Conservation (phyloP, 192 early-diverging fungal species). For the Linnemannia schmuckeri region DNA sequence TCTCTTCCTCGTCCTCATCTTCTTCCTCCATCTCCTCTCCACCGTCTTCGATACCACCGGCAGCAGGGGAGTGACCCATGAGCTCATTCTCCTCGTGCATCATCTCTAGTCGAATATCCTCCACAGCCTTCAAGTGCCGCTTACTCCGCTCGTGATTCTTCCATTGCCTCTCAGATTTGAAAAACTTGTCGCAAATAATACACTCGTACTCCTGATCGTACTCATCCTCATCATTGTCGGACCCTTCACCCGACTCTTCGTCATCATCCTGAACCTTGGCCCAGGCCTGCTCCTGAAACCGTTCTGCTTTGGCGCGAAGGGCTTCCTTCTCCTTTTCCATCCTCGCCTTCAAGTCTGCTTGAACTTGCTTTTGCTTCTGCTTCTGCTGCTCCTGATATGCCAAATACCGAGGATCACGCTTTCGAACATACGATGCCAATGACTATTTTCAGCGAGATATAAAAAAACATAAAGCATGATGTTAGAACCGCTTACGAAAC, state of each 20-base stretch:
- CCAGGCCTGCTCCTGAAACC: slow-evolving; percentile 83
- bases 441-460: slow-evolving; percentile 50
- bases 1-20: slow-evolving; percentile 44
- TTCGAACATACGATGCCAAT: slow-evolving; percentile 82
- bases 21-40: slow-evolving; percentile 19
- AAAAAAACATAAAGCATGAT: neutral
- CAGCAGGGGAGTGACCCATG: slow-evolving; percentile 17
- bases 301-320: slow-evolving; percentile 60
- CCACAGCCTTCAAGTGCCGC: slow-evolving; percentile 86
- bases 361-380: slow-evolving; percentile 64
- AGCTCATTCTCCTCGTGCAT: slow-evolving; percentile 71
- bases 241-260: slow-evolving; percentile 20
- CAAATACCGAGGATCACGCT: slow-evolving; percentile 93
- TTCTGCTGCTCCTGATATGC: slow-evolving; percentile 69
- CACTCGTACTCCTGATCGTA: slow-evolving; percentile 83
- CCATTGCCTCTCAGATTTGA: slow-evolving; percentile 85
- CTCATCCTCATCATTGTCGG: slow-evolving; percentile 46
- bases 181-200: slow-evolving; percentile 89
- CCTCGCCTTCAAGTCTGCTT: slow-evolving; percentile 72
- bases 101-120: slow-evolving; percentile 83
- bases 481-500: too few species aligned
- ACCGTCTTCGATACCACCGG: slow-evolving; percentile 12
- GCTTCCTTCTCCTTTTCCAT: slow-evolving; percentile 70
- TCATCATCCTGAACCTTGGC: slow-evolving; percentile 65
- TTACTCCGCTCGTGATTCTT: slow-evolving; percentile 90